Evolutionary conservation across 2,329 filamentous ascomycete species (phyloP).

Genomic region (Coniochaeta sp.): DNA sequence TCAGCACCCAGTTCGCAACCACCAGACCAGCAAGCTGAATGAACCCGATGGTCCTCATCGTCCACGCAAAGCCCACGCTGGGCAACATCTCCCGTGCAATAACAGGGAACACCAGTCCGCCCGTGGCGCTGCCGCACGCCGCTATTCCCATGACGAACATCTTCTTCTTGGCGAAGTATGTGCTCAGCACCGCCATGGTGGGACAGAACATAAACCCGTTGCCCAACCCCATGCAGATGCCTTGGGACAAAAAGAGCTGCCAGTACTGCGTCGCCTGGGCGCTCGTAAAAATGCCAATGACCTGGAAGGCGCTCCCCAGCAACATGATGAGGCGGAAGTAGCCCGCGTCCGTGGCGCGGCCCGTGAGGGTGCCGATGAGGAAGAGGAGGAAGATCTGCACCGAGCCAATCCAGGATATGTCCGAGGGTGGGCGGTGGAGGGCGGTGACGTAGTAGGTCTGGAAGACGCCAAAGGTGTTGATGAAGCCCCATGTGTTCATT

Average conservation of each 20-base stretch:
- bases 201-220: slow-evolving; percentile 60
- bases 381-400: slow-evolving; percentile 48
- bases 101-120: slow-evolving; percentile 52
- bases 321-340: slow-evolving; percentile 38
- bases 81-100: slow-evolving; percentile 51
- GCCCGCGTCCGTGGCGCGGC: slow-evolving; percentile 46
- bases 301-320: slow-evolving; percentile 31
- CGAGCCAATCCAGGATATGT: slow-evolving; percentile 48
- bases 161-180: slow-evolving; percentile 54
- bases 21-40: slow-evolving; percentile 45
- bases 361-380: slow-evolving; percentile 46
- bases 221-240: slow-evolving; percentile 47
- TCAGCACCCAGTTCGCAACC: slow-evolving; percentile 30
- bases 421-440: slow-evolving; percentile 32
- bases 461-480: slow-evolving; percentile 50
- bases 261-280: slow-evolving; percentile 40
- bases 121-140: slow-evolving; percentile 52
- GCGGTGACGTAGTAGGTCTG: slow-evolving; percentile 42
- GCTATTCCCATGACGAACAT: slow-evolving; percentile 55
- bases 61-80: slow-evolving; percentile 49
- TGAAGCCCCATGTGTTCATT: slow-evolving; percentile 47
- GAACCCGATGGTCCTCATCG: slow-evolving; percentile 52
- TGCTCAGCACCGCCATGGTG: slow-evolving; percentile 55
- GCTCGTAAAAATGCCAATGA: slow-evolving; percentile 40
- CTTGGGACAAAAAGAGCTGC: slow-evolving; percentile 50